Conservation (phyloP, 2,329 filamentous ascomycete genomes). For the Pezicula rhizophila region DNA sequence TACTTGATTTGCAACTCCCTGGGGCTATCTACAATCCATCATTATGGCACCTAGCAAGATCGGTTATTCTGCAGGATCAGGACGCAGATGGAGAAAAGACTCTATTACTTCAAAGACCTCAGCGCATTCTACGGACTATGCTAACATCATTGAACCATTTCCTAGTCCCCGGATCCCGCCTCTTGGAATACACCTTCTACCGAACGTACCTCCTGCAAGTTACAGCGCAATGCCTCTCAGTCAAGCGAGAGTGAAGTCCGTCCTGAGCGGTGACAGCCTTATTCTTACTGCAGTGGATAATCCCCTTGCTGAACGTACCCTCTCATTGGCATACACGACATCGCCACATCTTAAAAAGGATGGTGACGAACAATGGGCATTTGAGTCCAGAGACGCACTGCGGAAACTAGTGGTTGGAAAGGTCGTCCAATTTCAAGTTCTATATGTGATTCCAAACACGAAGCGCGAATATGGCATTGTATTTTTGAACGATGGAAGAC, state of each 20-base stretch:
- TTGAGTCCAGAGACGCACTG: slow-evolving; percentile 90
- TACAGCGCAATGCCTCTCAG: slow-evolving; percentile 25
- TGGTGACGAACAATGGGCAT: slow-evolving; percentile 86
- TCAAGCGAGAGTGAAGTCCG: slow-evolving; percentile 80
- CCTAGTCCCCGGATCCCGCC: slow-evolving; percentile 8
- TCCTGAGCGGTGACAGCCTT: slow-evolving; percentile 88
- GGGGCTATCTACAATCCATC: not conserved
- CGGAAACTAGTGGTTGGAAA: slow-evolving; percentile 82
- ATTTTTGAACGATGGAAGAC: slow-evolving; percentile 67
- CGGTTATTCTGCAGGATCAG: not conserved
- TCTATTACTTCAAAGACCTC: slow-evolving; percentile 9
- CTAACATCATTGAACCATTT: slow-evolving; percentile 31
- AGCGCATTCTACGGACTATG: slow-evolving; percentile 13
- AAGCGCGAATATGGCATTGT: slow-evolving; percentile 85
- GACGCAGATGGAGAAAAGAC: not conserved
- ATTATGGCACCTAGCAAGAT: not conserved
- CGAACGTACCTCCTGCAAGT: slow-evolving; percentile 24
- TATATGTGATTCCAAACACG: slow-evolving; percentile 81
- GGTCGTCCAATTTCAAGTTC: slow-evolving; percentile 73
- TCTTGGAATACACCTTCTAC: slow-evolving; percentile 13
- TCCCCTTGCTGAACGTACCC: slow-evolving; percentile 72
- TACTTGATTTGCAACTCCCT: not conserved
- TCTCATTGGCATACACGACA: slow-evolving; percentile 88
- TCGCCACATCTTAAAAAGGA: slow-evolving; percentile 83
- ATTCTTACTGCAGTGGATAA: slow-evolving; percentile 78